These are phyloP conservation scores for Hyphodiscus hymeniophilus DNA, from an alignment of 495 filamentous ascomycete genomes.

Conservation along the genomic window DNA sequence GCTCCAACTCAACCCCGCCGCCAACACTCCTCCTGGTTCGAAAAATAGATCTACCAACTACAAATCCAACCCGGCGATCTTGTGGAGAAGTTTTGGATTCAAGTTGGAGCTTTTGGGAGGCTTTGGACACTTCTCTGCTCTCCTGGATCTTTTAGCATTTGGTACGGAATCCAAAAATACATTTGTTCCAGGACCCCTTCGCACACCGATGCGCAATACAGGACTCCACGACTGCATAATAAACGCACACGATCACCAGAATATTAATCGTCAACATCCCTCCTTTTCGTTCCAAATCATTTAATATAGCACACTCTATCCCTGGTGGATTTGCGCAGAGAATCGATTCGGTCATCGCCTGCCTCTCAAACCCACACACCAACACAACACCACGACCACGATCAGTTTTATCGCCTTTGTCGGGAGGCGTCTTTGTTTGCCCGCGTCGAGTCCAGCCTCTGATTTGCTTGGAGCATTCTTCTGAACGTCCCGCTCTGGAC, in stretches of 20 bases:
- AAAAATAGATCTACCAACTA: no score
- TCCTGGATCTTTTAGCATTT: no score
- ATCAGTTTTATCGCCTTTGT: neutral
- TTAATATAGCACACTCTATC: constrained; percentile 4
- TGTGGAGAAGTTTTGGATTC: no score
- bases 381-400: neutral
- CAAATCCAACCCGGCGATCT: no score
- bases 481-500: constrained; percentile 2
- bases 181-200: no score
- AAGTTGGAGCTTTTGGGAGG: no score
- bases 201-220: neutral
- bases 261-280: neutral
- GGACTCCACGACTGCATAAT: neutral
- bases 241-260: neutral
- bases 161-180: no score
- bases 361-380: neutral
- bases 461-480: constrained; percentile 3
- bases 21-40: no score
- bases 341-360: neutral
- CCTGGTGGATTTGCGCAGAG: constrained; percentile 10
- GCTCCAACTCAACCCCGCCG: no score
- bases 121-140: no score
- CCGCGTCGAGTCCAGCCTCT: neutral
- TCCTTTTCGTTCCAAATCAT: neutral
- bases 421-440: neutral